Evolutionary conservation across 202 grass and related monocot species (phyloP).

Genomic region (Carex arenaria): DNA sequence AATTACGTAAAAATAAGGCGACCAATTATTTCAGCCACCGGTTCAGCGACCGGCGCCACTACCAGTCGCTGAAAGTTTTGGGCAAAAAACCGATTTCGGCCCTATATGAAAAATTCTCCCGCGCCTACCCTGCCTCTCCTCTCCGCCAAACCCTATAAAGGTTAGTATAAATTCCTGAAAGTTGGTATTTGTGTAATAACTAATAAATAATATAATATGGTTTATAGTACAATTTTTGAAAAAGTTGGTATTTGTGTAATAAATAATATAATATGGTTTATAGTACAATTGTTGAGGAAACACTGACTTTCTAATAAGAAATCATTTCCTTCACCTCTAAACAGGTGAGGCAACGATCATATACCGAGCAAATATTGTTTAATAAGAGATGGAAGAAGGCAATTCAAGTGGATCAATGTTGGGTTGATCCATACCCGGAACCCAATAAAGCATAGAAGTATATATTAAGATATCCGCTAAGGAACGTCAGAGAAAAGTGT

Average conservation of each 20-base stretch:
- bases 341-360: constrained; percentile 52
- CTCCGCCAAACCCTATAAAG: no score
- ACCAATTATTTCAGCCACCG: no score
- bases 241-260: neutral
- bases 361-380: constrained; percentile 51
- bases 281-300: neutral
- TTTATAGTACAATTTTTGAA: no score
- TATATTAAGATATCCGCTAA: neutral
- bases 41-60: no score
- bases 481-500: neutral
- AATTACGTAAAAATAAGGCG: no score
- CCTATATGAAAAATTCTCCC: no score
- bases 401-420: constrained; percentile 42
- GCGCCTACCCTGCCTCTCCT: no score
- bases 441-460: constrained; percentile 11
- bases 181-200: no score
- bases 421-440: constrained; percentile 49
- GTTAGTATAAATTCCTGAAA: no score
- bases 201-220: no score
- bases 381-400: constrained; percentile 59
- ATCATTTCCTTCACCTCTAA: neutral
- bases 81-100: no score
- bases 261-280: neutral
- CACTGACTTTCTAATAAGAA: neutral
- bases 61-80: no score